Percentiles rank a stretch among this genome's conserved stretches.
phyloP scores from a whole-genome alignment of 495 filamentous ascomycete species.

The Copromyces sp. region DNA sequence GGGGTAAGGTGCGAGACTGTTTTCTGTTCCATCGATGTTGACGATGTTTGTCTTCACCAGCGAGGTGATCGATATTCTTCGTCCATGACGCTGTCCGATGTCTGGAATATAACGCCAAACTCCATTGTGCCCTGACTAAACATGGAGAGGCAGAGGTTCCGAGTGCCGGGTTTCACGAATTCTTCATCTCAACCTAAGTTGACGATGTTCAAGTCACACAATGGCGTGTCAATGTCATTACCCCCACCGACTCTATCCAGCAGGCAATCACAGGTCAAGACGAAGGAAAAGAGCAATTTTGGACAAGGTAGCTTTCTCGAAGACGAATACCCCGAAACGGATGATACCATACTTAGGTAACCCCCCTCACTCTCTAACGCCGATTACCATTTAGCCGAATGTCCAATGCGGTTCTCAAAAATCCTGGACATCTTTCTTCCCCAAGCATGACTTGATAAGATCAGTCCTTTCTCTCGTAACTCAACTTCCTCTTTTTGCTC shows the following conservation, averaged over 20 bases:
- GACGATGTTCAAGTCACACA: background rate
- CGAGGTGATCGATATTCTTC: background rate
- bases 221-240: background rate
- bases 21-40: background rate
- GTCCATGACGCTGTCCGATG: background rate
- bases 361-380: background rate
- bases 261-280: background rate
- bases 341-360: background rate
- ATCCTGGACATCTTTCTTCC: background rate
- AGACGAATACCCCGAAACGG: background rate
- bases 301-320: background rate
- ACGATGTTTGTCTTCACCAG: background rate
- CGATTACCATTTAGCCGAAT: background rate
- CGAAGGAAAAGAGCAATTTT: background rate
- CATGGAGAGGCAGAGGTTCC: background rate
- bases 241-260: background rate
- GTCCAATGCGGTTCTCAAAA: background rate
- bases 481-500: background rate
- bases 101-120: background rate
- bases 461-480: background rate
- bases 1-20: background rate
- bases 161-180: background rate
- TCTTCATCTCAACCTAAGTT: background rate
- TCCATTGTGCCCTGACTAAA: background rate
- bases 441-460: background rate